Conservation (phyloP, 192 early-diverging fungal species). For the Linnemannia elongata region DNA sequence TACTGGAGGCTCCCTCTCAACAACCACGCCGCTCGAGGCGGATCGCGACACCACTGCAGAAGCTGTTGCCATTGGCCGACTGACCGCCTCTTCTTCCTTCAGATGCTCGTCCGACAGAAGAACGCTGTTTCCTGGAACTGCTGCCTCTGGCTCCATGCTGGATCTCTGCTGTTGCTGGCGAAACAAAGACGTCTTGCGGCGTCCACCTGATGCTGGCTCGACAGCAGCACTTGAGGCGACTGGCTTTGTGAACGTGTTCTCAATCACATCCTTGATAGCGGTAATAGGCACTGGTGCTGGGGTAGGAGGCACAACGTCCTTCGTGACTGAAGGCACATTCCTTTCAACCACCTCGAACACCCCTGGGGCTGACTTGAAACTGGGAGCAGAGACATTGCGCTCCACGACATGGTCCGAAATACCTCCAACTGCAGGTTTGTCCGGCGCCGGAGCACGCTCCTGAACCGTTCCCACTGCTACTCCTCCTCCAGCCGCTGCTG, state of each 20-base stretch:
- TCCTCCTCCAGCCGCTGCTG: constrained; percentile 32
- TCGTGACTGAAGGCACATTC: not conserved
- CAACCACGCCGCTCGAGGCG: not conserved
- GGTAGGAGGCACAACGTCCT: not conserved
- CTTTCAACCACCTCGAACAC: constrained; percentile 27
- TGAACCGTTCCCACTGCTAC: not conserved
- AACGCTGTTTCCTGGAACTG: constrained; percentile 18
- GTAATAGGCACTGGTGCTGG: not conserved
- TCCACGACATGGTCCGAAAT: constrained; percentile 36
- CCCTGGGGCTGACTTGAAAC: not conserved
- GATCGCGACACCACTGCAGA: constrained; percentile 16
- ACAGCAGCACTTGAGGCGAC: not conserved
- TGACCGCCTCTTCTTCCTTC: constrained; percentile 3
- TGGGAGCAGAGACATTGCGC: constrained; percentile 4
- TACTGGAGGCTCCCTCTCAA: not conserved
- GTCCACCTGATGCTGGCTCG: constrained; percentile 2
- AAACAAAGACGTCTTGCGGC: constrained; percentile 39
- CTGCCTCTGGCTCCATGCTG: constrained; percentile 32
- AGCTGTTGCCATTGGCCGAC: not conserved
- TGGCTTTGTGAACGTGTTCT: constrained; percentile 46
- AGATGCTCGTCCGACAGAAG: not conserved
- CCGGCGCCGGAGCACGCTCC: not conserved
- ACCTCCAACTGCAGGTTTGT: constrained; percentile 22
- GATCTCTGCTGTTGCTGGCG: constrained; percentile 21
- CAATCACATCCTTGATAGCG: constrained; percentile 27